Conservation (phyloP, 305 asterid genomes). For the Coffea humblotiana region DNA sequence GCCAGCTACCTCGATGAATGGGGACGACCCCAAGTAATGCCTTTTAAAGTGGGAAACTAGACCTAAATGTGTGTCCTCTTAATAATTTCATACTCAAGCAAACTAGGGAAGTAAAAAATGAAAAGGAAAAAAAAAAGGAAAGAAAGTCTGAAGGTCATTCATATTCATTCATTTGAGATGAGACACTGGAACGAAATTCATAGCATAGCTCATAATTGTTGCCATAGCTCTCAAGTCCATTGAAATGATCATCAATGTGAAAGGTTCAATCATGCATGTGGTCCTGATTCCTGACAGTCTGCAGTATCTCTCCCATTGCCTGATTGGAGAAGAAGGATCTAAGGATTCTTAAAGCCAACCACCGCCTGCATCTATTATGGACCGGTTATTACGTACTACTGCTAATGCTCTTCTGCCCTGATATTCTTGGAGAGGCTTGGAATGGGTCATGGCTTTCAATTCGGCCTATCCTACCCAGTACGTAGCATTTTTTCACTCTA, state of each 20-base stretch:
- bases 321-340: constrained; percentile 7
- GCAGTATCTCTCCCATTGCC: neutral
- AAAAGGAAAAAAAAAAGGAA: no score
- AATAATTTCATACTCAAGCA: neutral
- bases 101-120: no score
- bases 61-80: neutral
- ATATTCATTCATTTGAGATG: neutral
- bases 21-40: neutral
- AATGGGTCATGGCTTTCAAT: neutral
- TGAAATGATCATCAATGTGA: constrained; percentile 10
- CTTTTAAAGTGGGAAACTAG: neutral
- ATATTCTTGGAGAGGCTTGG: neutral
- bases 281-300: constrained; percentile 8
- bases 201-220: neutral
- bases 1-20: neutral
- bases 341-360: neutral
- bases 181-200: neutral
- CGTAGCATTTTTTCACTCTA: neutral
- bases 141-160: neutral
- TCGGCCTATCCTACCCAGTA: neutral
- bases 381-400: neutral
- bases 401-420: neutral
- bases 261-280: constrained; percentile 15
- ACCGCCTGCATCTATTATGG: neutral
- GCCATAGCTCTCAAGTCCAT: constrained; percentile 2